These are phyloP conservation scores for Coemansia sp. DNA, from an alignment of 192 early-diverging fungal species.

Conservation along the genomic window DNA sequence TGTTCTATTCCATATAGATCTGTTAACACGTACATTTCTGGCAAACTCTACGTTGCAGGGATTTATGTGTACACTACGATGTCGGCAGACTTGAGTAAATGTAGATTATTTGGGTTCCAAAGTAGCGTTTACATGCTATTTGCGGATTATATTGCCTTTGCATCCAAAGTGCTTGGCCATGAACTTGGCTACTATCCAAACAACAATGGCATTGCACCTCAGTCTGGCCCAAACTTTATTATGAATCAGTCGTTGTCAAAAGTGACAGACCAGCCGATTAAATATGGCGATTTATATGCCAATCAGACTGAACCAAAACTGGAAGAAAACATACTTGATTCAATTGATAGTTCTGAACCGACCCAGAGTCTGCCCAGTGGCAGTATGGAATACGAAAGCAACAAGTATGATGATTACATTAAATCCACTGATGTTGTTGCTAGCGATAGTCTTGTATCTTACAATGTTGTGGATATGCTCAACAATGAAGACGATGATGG, in stretches of 20 bases:
- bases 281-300: background rate
- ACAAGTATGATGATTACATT: too few species aligned
- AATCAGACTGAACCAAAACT: background rate
- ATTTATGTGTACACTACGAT: background rate
- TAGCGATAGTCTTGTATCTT: too few species aligned
- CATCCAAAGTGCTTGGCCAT: constrained; percentile 2
- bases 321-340: background rate
- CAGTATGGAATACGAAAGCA: too few species aligned
- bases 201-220: background rate
- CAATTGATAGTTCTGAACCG: too few species aligned
- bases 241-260: background rate
- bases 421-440: too few species aligned
- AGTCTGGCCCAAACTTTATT: background rate
- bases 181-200: background rate
- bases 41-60: background rate
- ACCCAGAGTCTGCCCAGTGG: too few species aligned
- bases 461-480: too few species aligned
- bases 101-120: background rate
- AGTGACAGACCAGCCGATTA: background rate
- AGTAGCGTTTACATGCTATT: background rate
- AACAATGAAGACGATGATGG: background rate
- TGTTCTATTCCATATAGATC: constrained; percentile 5
- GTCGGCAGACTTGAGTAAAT: background rate
- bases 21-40: background rate
- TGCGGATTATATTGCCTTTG: constrained; percentile 10